These are phyloP conservation scores for Delonix regia DNA, from an alignment of 306 rosid genomes.

Conservation along the genomic window DNA sequence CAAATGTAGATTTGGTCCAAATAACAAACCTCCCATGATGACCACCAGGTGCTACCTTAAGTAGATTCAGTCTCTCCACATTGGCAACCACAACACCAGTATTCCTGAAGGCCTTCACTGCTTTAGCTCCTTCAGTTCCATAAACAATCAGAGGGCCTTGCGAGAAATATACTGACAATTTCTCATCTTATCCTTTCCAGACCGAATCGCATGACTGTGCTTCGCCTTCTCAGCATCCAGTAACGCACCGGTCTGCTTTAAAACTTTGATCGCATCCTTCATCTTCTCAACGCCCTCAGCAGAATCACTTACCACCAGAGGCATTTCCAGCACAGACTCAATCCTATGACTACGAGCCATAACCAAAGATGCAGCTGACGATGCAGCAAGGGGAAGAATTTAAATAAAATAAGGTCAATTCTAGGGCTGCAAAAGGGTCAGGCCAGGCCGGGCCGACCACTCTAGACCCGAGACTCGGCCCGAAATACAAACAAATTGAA, in stretches of 20 bases:
- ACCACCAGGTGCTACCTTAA: conserved; percentile 72
- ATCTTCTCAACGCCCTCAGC: conserved; percentile 68
- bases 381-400: conserved; percentile 71
- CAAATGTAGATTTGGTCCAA: conserved; percentile 71
- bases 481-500: no score
- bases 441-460: no score
- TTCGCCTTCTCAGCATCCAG: conserved; percentile 66
- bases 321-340: conserved; percentile 63
- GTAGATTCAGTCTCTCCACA: conserved; percentile 64
- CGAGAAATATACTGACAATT: conserved; percentile 60
- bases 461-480: no score
- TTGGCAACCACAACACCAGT: conserved; percentile 57
- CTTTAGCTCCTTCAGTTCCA: conserved; percentile 63
- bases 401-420: no score
- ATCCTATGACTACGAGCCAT: conserved; percentile 59
- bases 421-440: no score
- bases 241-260: conserved; percentile 64
- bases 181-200: conserved; percentile 68
- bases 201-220: conserved; percentile 63
- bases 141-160: conserved; percentile 65
- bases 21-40: conserved; percentile 65
- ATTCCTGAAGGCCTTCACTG: conserved; percentile 65
- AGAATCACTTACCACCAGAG: conserved; percentile 58
- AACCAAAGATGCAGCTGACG: conserved; percentile 60
- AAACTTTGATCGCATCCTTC: conserved; percentile 56